phyloP scores from a whole-genome alignment of 2,329 filamentous ascomycete genomes.

The Phaeoacremonium minimum region DNA sequence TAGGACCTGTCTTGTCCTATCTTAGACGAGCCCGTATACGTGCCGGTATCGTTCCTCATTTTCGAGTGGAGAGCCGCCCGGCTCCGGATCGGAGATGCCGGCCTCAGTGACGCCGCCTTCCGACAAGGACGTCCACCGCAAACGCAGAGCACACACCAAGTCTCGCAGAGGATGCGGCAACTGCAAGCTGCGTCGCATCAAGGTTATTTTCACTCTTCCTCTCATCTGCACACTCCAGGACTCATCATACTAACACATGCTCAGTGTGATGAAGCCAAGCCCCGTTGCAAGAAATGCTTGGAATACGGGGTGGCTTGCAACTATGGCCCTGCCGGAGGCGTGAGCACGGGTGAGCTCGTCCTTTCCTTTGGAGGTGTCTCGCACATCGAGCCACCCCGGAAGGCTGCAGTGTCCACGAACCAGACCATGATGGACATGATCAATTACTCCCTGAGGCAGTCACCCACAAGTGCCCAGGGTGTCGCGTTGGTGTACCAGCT shows the following conservation, averaged over 20 bases:
- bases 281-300: slow-evolving; percentile 42
- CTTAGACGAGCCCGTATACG: too few relatives aligned
- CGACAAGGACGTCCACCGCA: too few relatives aligned
- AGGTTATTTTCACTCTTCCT: slow-evolving; percentile 30
- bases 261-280: slow-evolving; percentile 50
- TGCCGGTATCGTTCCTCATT: too few relatives aligned
- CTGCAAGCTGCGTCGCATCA: slow-evolving; percentile 50
- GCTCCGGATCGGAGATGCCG: too few relatives aligned
- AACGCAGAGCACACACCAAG: slow-evolving; percentile 41
- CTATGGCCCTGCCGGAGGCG: slow-evolving; percentile 25
- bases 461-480: slow-evolving; percentile 5
- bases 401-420: slow-evolving; percentile 10
- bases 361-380: slow-evolving; percentile 19
- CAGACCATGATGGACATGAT: slow-evolving; percentile 12
- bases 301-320: slow-evolving; percentile 42
- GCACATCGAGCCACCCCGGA: slow-evolving; percentile 11
- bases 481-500: slow-evolving; percentile 24
- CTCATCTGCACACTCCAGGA: background rate
- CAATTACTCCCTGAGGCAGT: slow-evolving; percentile 12
- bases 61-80: too few relatives aligned
- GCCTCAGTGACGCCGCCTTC: too few relatives aligned
- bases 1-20: too few relatives aligned
- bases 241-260: background rate
- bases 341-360: slow-evolving; percentile 21
- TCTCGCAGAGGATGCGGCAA: slow-evolving; percentile 50